Percentiles rank a stretch among this genome's conserved stretches.
Evolutionary conservation across 257 asterid species (phyloP).

Genomic region (Asclepias syriaca): DNA sequence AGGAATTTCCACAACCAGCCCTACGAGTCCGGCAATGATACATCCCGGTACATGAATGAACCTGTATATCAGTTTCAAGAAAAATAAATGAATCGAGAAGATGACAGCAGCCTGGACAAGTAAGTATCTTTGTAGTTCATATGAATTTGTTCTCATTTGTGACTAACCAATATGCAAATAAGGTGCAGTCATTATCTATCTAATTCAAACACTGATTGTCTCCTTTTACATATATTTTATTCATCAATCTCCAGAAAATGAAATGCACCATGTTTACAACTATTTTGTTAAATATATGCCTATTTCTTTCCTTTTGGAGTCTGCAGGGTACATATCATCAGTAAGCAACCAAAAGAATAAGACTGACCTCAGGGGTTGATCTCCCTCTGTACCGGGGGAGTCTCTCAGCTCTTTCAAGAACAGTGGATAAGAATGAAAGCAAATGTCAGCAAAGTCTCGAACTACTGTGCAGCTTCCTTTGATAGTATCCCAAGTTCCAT

Average conservation of each 20-base stretch:
- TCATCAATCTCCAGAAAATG: background rate
- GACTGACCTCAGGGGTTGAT: constrained; percentile 68
- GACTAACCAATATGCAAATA: background rate
- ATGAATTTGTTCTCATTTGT: background rate
- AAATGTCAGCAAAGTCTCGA: constrained; percentile 84
- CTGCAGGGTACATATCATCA: background rate
- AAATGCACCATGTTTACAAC: no score
- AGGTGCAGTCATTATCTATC: background rate
- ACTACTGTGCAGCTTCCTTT: constrained; percentile 85
- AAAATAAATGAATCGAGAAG: background rate
- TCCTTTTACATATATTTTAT: background rate
- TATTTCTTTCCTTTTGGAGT: background rate
- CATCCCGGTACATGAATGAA: constrained; percentile 82
- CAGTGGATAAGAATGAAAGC: constrained; percentile 68
- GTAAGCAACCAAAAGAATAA: background rate
- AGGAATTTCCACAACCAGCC: constrained; percentile 81
- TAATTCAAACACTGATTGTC: background rate
- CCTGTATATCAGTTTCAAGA: constrained; percentile 34
- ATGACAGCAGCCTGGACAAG: background rate
- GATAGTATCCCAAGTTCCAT: constrained; percentile 86
- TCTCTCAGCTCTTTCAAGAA: constrained; percentile 63
- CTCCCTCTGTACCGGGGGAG: constrained; percentile 42
- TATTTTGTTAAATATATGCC: no score
- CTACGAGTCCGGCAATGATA: constrained; percentile 67
- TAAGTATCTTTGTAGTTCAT: background rate